Evolutionary conservation across 202 grass and related monocot genomes (phyloP).

Genomic region (Schoenoplectus tabernaemontani): DNA sequence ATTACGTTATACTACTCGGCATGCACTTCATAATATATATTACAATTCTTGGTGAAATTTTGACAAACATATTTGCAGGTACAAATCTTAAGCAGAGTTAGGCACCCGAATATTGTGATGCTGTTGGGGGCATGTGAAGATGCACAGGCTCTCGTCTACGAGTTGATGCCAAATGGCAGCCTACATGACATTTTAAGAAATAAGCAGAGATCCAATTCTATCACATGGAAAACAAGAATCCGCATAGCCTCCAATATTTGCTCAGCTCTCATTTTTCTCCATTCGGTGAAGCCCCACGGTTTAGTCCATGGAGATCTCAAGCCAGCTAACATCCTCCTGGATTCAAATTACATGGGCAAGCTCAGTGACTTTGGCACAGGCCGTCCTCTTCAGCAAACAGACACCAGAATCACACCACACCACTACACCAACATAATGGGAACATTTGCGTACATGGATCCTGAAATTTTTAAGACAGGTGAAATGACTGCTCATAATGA

Average conservation of each 20-base stretch:
- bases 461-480: not conserved
- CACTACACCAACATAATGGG: not conserved
- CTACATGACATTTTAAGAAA: not conserved
- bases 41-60: not conserved
- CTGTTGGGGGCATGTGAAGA: slow-evolving; percentile 4
- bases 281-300: not conserved
- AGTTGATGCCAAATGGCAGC: slow-evolving; percentile 14
- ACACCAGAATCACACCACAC: not conserved
- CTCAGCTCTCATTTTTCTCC: slow-evolving; percentile 11
- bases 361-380: slow-evolving; percentile 7
- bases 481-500: not conserved
- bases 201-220: not conserved
- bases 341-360: slow-evolving; percentile 8
- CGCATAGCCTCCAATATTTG: slow-evolving; percentile 14
- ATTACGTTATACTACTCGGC: too few species aligned
- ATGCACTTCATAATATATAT: not conserved
- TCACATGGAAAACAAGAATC: slow-evolving; percentile 14
- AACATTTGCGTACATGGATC: slow-evolving; percentile 12
- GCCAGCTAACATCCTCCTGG: slow-evolving; percentile 11
- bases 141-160: not conserved
- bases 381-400: not conserved
- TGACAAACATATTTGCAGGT: not conserved
- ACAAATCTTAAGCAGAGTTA: not conserved
- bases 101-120: slow-evolving; percentile 2
- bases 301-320: slow-evolving; percentile 18